Base-by-base conservation (phyloP, 164 flowering plant species). In the Vitis riparia region DNA sequence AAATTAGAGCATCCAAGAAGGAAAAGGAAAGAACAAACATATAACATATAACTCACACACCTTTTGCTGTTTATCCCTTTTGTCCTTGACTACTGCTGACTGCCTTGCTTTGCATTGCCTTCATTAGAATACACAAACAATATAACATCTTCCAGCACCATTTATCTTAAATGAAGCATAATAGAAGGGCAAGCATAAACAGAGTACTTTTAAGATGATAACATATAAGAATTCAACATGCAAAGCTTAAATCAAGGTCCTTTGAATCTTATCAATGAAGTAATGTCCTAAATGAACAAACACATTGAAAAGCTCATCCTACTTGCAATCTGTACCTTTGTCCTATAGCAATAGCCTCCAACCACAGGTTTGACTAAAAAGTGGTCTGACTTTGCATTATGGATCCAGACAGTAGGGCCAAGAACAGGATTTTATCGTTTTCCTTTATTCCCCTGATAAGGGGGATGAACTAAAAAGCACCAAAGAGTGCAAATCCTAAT, bases 101-200 rank as follows among this genome's bases (percentile, higher is more conserved):
- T 92, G 98, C 68, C 97, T 86, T 61, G 97, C 98, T 80, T 91
- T 92, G 85, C 95, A 94, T 9, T 91, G 97, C 83, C 98, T 91
- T 67, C 67, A 77, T 73, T 55, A 65, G 59, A 50, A 72, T 64
- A 37, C 65, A 75, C 14, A 55, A 44, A 6, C 44, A 15, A 15
- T 51, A 68, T 7, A 66, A 11, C 62, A 59, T 3, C 11, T 23
- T 59, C 6, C 37, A 59, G 13, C 37, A 59, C 23, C 62, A 9
- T 56, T 56, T 1, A 6, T 16, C 59, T 16, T 37, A 37, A 37
- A 37, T 37, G 44, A 7, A 37, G 44, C 6, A 37, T 6, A 37
- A 37, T 37, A 37, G 53, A 9, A 13, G 60, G 47, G 49, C 3
- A 59, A 11, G 4, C 30, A 13, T 10, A 15, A 14, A 12, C 8